Base-by-base conservation (phyloP, 1,139 yeast genomes). In the Candida albicans region DNA sequence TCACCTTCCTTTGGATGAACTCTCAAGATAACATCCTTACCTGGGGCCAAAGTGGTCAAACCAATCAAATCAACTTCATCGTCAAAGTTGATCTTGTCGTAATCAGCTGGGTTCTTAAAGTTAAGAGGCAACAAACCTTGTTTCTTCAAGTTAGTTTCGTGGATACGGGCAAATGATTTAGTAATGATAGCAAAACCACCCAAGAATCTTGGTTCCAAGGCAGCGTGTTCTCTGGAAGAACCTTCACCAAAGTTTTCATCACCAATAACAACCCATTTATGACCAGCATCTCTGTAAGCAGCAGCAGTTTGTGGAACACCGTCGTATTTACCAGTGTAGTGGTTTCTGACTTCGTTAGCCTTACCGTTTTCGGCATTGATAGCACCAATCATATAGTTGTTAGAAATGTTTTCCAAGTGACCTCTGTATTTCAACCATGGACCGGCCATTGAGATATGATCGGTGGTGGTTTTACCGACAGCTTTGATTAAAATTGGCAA, bases 361-460 rank as follows among this genome's bases (percentile, higher is more conserved):
- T 93, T 90, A 59, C 85, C 89, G 74, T 93, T 93, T 78, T 87
- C 98, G 64, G 91, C 93, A 74, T 93, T 93, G 68, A 83, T 90
- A 59, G 98, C 99, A 79, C 99, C 99, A 80, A 93, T 93, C 97
- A 93, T 90, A 78, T 91, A 90, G 82, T 93, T 93, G 82, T 91
- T 89, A 63, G 98, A 90, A 68, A 93, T 93, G 85, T 93, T 93
- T 79, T 90, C 95, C 77, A 93, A 82, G 79, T 93, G 99, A 78
- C 99, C 99, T 82, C 98, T 89, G 95, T 93, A 93, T 81, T 93
- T 93, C 82, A 93, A 88, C 99, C 99, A 93, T 68, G 98, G 98
- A 77, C 99, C 99, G 68, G 99, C 99, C 95, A 88, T 90, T 64
- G 98, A 91, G 65, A 93, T 93, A 79, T 93, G 98, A 77, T 93